Conservation (phyloP, 192 early-diverging fungal species). For the Helicostylum pulchrum region DNA sequence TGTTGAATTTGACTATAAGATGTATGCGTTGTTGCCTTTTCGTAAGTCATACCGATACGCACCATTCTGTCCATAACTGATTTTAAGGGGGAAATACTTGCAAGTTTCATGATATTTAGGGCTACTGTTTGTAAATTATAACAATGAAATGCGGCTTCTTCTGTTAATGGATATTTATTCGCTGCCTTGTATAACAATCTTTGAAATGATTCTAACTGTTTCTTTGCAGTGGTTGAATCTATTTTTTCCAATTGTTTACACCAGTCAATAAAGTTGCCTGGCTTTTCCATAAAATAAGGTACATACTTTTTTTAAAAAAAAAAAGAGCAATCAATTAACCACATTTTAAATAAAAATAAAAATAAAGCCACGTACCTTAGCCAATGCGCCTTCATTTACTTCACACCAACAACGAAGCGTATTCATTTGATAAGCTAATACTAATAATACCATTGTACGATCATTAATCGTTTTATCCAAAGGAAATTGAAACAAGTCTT, state of each 20-base stretch:
- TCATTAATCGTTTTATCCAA: conserved; percentile 19
- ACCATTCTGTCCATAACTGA: conserved; percentile 44
- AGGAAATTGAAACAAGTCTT: conserved; percentile 27
- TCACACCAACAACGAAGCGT: conserved; percentile 44
- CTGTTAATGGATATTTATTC: conserved; percentile 23
- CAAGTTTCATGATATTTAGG: background rate
- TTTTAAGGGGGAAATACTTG: conserved; percentile 8
- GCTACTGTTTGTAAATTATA: conserved; percentile 38
- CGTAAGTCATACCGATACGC: conserved; percentile 36
- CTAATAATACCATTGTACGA: conserved; percentile 19
- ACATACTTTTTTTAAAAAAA: conserved; percentile 29
- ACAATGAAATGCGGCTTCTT: conserved; percentile 16
- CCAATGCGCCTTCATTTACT: conserved; percentile 37
- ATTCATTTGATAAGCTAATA: conserved; percentile 40
- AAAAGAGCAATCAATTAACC: background rate
- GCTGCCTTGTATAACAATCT: conserved; percentile 37
- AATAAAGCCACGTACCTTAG: conserved; percentile 30
- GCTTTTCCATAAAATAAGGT: conserved; percentile 35
- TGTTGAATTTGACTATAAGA: conserved; percentile 22
- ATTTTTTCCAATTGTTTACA: conserved; percentile 26
- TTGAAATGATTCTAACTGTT: conserved; percentile 42
- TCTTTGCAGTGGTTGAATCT: conserved; percentile 25
- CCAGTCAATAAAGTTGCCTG: conserved; percentile 43
- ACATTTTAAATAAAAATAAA: no score
- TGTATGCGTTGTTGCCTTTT: conserved; percentile 31